These are phyloP conservation scores for Kokia cookei DNA, from an alignment of 441 rosid species.

Conservation along the genomic window DNA sequence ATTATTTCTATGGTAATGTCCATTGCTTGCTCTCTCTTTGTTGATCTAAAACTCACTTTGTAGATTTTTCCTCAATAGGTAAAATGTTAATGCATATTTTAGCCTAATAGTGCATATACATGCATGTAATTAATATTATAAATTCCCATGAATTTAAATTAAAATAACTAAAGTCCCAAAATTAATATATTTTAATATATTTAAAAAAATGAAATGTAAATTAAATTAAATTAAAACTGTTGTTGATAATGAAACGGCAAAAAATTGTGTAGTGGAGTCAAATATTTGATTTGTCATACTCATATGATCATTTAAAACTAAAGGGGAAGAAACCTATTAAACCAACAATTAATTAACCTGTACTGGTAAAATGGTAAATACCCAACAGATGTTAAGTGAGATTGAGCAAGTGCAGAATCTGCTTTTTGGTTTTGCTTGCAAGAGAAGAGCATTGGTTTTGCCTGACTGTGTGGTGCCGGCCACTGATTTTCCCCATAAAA, in stretches of 20 bases:
- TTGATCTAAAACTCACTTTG: not conserved
- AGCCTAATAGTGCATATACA: too few species aligned
- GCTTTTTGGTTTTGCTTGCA: slow-evolving; percentile 11
- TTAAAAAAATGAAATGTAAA: too few species aligned
- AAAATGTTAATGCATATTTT: not conserved
- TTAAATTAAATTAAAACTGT: not conserved
- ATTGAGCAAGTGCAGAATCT: not conserved
- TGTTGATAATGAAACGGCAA: not conserved
- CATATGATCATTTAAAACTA: not conserved
- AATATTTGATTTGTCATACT: slow-evolving; percentile 2
- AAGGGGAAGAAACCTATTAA: not conserved
- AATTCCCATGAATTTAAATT: too few species aligned
- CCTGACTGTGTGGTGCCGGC: slow-evolving; percentile 4
- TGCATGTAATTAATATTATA: too few species aligned
- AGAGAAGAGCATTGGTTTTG: not conserved
- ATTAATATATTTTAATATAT: too few species aligned
- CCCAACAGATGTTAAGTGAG: not conserved
- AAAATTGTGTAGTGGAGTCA: slow-evolving; percentile 5
- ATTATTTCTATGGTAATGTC: too few species aligned
- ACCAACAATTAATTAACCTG: not conserved
- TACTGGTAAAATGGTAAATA: not conserved
- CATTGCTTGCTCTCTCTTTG: too few species aligned
- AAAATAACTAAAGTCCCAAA: too few species aligned
- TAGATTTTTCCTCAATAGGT: too few species aligned
- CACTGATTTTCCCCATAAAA: too few species aligned